These are phyloP conservation scores for Wickerhamiella brachini DNA, from an alignment of 805 yeast species.

Conservation along the genomic window DNA sequence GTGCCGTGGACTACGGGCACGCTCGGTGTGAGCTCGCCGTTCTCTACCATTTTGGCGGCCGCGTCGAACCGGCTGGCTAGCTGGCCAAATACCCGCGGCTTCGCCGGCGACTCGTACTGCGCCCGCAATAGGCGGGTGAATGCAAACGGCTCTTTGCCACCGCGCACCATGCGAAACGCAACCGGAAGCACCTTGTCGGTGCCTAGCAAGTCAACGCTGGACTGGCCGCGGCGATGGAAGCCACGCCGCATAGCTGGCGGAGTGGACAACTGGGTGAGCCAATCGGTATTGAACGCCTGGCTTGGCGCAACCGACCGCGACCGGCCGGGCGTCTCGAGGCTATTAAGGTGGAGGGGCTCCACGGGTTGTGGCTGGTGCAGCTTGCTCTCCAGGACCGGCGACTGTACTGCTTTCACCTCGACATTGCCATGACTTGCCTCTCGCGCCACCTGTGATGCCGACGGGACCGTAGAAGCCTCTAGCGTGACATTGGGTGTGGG, in stretches of 20 bases:
- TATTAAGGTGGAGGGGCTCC: constrained; percentile 1
- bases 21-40: constrained; percentile 9
- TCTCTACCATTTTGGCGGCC: constrained; percentile 12
- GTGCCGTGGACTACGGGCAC: constrained; percentile 23
- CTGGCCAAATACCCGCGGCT: constrained; percentile 17
- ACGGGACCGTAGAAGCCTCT: no score
- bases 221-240: constrained; percentile 14
- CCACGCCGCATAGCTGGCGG: constrained; percentile 3
- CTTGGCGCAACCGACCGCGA: not conserved
- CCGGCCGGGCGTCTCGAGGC: constrained; percentile 3
- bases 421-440: no score
- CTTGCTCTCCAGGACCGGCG: not conserved
- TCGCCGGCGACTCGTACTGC: constrained; percentile 24
- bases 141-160: constrained; percentile 12
- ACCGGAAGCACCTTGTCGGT: constrained; percentile 18
- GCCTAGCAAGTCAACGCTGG: constrained; percentile 14
- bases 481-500: not conserved
- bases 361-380: constrained; percentile 12
- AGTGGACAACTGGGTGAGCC: constrained; percentile 1
- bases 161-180: constrained; percentile 15
- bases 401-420: no score
- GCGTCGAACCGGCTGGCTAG: constrained; percentile 20
- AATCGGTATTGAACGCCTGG: not conserved
- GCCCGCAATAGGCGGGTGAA: constrained; percentile 24
- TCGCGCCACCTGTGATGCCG: no score